Base-by-base conservation (phyloP, 805 yeast species). In the Pichia eremophila region DNA sequence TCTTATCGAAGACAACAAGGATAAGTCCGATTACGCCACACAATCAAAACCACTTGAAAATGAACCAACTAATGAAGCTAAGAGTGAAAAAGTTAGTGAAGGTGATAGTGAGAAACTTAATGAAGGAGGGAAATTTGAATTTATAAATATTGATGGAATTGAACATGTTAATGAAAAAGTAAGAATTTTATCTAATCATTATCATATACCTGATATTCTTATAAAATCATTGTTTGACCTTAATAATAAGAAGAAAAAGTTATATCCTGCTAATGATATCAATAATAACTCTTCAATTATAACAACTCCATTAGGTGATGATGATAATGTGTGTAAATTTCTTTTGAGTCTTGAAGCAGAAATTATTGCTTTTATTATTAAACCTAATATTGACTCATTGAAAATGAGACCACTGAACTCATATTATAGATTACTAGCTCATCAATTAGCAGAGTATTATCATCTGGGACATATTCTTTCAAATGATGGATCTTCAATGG, bases 401-500 rank as follows among this genome's bases (percentile, higher is more conserved):
- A 65, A 69, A 52, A 58, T 77, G 57, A 69, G 68, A 38, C 76
- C 84, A 8, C 73, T 79, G 73, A 84, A 84, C 60, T 80, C 88
- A 3, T 84, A 80, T 60, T 79, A 78, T 54, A 66, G 91, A 54
- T 66, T 85, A 41, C 63, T 85, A 46, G 73, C 83, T 0, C 90
- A 85, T 61, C 84, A 82, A 53, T 65, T 83, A 35, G 85, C 89
- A 5, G 83, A 79, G 37, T 82, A 81, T 59, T 81, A 82, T 57
- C 66, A 70, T 25, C 60, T 83, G 47, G 79, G 79, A 40, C 90
- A 84, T 57, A 72, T 71, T 9, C 53, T 73, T 41, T 64, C 77
- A 12, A 75, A 72, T 54, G 79, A 74, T 50, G 79, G 79, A 10
- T 66, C 67, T 44, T 72, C 79, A 14, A 67, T 67, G 70, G 70